Evolutionary conservation across 139 green algal genomes (phyloP).

Genomic region (Mesostigma viride): DNA sequence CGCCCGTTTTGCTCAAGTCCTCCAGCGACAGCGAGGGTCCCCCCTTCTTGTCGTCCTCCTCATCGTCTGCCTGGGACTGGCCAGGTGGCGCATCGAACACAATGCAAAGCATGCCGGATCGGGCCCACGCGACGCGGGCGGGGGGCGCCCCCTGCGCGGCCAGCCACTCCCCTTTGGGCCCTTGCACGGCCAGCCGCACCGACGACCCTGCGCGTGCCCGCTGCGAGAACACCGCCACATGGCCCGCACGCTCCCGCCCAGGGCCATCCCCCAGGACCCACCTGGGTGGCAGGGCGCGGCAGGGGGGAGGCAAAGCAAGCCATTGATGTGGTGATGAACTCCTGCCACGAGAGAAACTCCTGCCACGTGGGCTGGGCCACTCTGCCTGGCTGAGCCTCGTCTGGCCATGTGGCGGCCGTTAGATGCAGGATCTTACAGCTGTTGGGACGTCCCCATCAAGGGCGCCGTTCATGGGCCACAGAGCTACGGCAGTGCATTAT

Average conservation of each 20-base stretch:
- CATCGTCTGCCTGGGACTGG: constrained; percentile 9
- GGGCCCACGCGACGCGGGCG: constrained; percentile 19
- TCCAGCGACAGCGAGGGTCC: neutral
- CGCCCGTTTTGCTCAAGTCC: neutral
- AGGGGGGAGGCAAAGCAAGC: no score
- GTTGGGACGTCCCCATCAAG: no score
- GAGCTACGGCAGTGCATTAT: no score
- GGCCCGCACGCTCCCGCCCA: neutral
- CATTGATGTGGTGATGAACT: no score
- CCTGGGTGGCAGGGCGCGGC: constrained; percentile 1
- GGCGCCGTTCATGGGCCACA: no score
- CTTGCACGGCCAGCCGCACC: constrained; percentile 15
- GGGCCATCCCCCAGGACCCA: constrained; percentile 18
- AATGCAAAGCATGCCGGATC: constrained; percentile 9
- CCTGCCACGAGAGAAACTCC: no score
- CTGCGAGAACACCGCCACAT: constrained; percentile 20
- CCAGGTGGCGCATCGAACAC: constrained; percentile 22
- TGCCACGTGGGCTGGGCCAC: no score
- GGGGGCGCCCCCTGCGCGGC: neutral
- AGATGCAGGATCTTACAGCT: no score
- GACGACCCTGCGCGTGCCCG: constrained; percentile 9
- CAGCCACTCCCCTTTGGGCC: neutral
- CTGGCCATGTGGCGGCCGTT: no score
- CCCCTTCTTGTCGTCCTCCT: constrained; percentile 9
- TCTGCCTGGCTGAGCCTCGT: no score